Percentiles rank a stretch among this genome's conserved stretches.
phyloP scores from a whole-genome alignment of 306 rosid genomes.

The Prunus kanzakura region DNA sequence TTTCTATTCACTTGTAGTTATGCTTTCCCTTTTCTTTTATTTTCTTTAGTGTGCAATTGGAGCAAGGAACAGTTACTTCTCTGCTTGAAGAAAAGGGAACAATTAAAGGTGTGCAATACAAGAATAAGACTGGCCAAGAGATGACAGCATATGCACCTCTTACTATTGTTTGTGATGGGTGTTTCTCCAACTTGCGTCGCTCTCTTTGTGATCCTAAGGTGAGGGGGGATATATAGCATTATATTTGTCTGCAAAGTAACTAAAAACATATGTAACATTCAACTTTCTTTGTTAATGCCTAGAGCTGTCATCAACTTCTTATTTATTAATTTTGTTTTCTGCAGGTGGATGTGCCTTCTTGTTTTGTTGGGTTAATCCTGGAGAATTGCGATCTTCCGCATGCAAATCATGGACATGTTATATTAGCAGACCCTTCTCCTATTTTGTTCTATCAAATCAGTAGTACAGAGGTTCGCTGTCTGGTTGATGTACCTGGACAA shows the following conservation, averaged over 20 bases:
- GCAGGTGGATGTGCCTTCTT: conserved; percentile 92
- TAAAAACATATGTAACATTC: not conserved
- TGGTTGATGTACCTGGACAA: conserved; percentile 96
- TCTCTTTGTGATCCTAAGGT: conserved; percentile 89
- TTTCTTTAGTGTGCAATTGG: conserved; percentile 56
- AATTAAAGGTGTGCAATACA: conserved; percentile 83
- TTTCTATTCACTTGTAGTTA: conserved; percentile 9
- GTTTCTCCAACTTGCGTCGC: conserved; percentile 94
- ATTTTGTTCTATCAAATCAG: conserved; percentile 90
- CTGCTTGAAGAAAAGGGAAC: conserved; percentile 80
- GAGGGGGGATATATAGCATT: conserved; percentile 14
- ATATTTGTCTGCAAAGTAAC: conserved; percentile 11
- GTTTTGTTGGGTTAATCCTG: conserved; percentile 80
- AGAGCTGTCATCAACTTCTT: not conserved
- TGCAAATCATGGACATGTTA: conserved; percentile 83
- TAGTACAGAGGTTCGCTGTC: conserved; percentile 86
- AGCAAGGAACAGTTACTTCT: conserved; percentile 90
- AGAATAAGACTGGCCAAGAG: conserved; percentile 65
- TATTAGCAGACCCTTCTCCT: conserved; percentile 92
- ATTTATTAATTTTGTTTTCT: conserved; percentile 19
- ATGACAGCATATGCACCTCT: conserved; percentile 72
- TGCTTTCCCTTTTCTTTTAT: not conserved
- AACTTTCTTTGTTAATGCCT: not conserved
- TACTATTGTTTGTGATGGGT: conserved; percentile 92
- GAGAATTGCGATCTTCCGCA: conserved; percentile 91